Conservation (phyloP, 768 basidiomycete genomes). For the Lactifluus pinguis region DNA sequence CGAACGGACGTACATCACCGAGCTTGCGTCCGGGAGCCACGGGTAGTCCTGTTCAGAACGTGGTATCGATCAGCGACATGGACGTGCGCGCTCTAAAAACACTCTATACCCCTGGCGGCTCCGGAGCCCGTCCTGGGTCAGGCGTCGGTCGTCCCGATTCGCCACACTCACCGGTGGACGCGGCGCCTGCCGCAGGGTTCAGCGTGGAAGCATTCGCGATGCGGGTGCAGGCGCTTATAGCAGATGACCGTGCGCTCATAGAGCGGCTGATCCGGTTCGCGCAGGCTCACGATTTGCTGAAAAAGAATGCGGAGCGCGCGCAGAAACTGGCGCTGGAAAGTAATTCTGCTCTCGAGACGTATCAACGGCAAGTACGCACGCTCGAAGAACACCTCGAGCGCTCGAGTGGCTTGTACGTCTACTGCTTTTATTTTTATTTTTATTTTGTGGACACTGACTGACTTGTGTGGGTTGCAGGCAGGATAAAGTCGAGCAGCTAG, state of each 20-base stretch:
- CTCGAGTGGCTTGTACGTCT: conserved; percentile 43
- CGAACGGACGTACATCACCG: conserved; percentile 21
- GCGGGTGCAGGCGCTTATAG: conserved; percentile 71
- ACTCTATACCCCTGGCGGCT: conserved; percentile 47
- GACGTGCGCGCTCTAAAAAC: conserved; percentile 81
- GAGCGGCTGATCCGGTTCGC: conserved; percentile 79
- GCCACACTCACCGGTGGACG: conserved; percentile 13
- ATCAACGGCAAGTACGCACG: conserved; percentile 77
- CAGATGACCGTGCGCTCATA: conserved; percentile 77
- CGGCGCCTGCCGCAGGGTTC: conserved; percentile 34
- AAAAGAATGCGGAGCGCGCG: conserved; percentile 86
- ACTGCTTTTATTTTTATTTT: conserved; percentile 37
- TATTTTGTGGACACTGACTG: neutral
- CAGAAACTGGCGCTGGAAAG: conserved; percentile 86
- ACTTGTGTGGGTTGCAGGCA: conserved; percentile 34
- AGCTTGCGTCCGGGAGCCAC: conserved; percentile 24
- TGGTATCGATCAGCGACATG: conserved; percentile 64
- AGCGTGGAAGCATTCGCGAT: conserved; percentile 67
- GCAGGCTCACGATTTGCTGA: conserved; percentile 82
- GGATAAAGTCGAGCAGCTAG: conserved; percentile 57
- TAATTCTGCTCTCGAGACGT: conserved; percentile 70
- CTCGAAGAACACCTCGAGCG: conserved; percentile 66
- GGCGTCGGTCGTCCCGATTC: conserved; percentile 12
- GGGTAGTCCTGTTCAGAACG: conserved; percentile 30
- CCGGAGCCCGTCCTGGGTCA: neutral